Base-by-base conservation (phyloP, 768 basidiomycete species). In the Crepidotus variabilis region DNA sequence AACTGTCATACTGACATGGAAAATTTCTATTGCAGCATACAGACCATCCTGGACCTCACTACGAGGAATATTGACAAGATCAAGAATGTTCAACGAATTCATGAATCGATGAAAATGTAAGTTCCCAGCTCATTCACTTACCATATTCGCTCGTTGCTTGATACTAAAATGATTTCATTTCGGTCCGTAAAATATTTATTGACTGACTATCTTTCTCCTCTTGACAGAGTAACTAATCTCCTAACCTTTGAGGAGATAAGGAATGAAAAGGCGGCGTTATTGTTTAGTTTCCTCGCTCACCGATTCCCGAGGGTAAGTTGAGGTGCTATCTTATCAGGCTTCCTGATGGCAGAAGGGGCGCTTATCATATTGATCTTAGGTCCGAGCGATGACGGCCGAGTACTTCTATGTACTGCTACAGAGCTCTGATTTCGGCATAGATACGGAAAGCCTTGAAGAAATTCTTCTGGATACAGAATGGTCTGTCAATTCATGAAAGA, bases 91-190 rank as follows among this genome's bases (percentile, higher is more conserved):
- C 88, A 88, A 61, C 74, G 96, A 54, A 85, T 97, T 21, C 78
- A 81, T 10, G 84, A 87, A 57, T 85, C 86, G 3, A 92, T 93
- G 90, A 90, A 87, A 69, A 83, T 91, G 96, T 96, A 63, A 59
- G 78, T 73, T 54, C 35, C 18, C 48, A 16, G 61, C 61, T 16
- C 59, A 49, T 46, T 49, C 43, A 35, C 36, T n/a, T 22, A 6
- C 21, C 14, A 23, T 23, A 6, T 28, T 49, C 14, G 21, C 13
- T 13, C 21, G 6, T 22, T 22, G 47, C 20, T 51, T 18, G 60
- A 22, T 23, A 11, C 50, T 18, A 33, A 28, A 28, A 4, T 28
- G 18, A 23, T 21, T 49, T 57, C 28, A 47, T 21, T 45, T 45
- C 20, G 36, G 58, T 5, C 18, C 51, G 39, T 48, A 18, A 53